phyloP scores from a whole-genome alignment of 495 filamentous ascomycete genomes.

The Annulohypoxylon nitens region DNA sequence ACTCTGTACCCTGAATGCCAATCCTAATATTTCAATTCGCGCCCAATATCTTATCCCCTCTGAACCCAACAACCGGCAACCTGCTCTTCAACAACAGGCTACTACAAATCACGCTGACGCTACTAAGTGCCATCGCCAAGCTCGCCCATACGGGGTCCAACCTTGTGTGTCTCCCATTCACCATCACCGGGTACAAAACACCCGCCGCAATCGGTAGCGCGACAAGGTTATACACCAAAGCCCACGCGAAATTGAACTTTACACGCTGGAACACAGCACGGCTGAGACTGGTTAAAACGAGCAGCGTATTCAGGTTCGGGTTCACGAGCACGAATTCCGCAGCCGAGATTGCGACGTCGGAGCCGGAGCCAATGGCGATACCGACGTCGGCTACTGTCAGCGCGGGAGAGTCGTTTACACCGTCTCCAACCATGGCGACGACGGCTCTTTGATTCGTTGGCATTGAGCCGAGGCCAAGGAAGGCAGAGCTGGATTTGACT shows the following conservation, averaged over 20 bases:
- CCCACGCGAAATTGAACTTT: conserved; percentile 19
- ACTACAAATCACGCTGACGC: conserved; percentile 8
- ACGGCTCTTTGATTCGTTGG: neutral
- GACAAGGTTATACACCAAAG: conserved; percentile 11
- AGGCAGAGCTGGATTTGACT: neutral
- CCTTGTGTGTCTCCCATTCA: conserved; percentile 4
- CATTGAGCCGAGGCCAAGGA: neutral
- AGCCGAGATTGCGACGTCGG: conserved; percentile 13
- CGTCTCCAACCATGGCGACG: conserved; percentile 18
- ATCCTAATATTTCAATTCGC: neutral
- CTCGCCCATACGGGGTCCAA: conserved; percentile 15
- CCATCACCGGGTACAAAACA: conserved; percentile 2
- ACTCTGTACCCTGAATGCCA: neutral
- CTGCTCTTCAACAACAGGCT: conserved; percentile 6
- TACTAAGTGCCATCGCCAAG: conserved; percentile 18
- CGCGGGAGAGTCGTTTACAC: conserved; percentile 13
- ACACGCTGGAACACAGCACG: conserved; percentile 7
- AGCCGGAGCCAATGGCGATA: conserved; percentile 15
- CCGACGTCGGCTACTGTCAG: conserved; percentile 14
- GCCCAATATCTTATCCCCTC: neutral
- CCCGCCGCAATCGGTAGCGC: conserved; percentile 11
- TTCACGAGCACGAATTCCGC: conserved; percentile 15
- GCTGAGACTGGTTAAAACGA: conserved; percentile 10
- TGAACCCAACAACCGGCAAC: conserved; percentile 8
- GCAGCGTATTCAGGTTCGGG: conserved; percentile 13